These are phyloP conservation scores for Aspergillus awamori DNA, from an alignment of 2,329 filamentous ascomycete genomes.

Conservation along the genomic window DNA sequence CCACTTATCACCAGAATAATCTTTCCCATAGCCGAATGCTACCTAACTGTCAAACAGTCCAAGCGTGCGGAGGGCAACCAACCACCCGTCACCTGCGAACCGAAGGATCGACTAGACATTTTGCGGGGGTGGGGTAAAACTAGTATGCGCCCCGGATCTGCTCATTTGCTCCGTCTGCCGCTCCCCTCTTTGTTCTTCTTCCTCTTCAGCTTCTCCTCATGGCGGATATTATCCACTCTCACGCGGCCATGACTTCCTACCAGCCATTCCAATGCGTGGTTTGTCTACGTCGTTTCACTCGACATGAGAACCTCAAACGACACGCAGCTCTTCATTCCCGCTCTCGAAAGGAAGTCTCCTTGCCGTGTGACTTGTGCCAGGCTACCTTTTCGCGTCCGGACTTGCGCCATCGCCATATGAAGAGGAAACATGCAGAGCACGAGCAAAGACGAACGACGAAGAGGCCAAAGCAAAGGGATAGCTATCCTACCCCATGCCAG, in stretches of 20 bases:
- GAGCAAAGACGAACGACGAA: conserved; percentile 16
- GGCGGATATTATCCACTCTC: conserved; percentile 1
- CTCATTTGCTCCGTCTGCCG: conserved; percentile 4
- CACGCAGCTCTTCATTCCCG: conserved; percentile 45
- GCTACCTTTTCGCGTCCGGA: conserved; percentile 48
- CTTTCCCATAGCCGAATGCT: too few species aligned
- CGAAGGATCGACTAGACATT: background rate
- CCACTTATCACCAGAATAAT: too few species aligned
- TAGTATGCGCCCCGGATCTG: conserved; percentile 6
- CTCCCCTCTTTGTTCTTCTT: background rate
- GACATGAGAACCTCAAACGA: conserved; percentile 48
- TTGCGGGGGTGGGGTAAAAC: conserved; percentile 9
- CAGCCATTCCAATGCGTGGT: conserved; percentile 48
- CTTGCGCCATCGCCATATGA: conserved; percentile 47
- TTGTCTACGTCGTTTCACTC: conserved; percentile 44
- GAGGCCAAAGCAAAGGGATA: background rate
- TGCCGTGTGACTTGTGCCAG: conserved; percentile 43
- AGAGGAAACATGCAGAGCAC: conserved; percentile 43
- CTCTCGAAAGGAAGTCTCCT: conserved; percentile 31
- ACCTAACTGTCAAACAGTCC: background rate
- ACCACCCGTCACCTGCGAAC: background rate
- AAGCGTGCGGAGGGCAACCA: background rate
- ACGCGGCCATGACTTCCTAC: conserved; percentile 13
- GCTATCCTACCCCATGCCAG: too few species aligned
- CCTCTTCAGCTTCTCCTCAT: background rate